phyloP scores from a whole-genome alignment of 805 yeast genomes.

The Schizosaccharomyces lindneri region DNA sequence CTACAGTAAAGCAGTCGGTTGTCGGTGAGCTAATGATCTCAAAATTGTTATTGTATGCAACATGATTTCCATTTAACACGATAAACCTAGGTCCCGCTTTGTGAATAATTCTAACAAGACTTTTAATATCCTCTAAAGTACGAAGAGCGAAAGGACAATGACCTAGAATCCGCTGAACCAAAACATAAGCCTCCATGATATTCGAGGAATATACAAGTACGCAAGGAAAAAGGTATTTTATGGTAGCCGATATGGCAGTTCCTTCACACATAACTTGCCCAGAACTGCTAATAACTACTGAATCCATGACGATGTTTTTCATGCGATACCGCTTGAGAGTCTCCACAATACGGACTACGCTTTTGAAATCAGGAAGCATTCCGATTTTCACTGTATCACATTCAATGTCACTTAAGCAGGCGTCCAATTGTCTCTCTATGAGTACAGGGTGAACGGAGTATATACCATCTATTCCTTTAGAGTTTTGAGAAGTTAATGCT shows the following conservation, averaged over 20 bases:
- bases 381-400: constrained; percentile 43
- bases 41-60: constrained; percentile 12
- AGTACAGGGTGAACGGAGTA: constrained; percentile 20
- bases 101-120: constrained; percentile 19
- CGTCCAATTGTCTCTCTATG: constrained; percentile 23
- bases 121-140: constrained; percentile 18
- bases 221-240: background rate
- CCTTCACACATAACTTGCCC: background rate
- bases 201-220: background rate
- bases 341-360: background rate
- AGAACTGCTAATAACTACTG: background rate
- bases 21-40: background rate
- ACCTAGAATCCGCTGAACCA: background rate
- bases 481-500: constrained; percentile 63
- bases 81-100: constrained; percentile 24
- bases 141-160: background rate
- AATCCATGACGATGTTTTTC: background rate
- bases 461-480: constrained; percentile 17
- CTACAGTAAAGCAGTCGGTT: constrained; percentile 18
- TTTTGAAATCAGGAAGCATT: background rate
- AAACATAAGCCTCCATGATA: background rate
- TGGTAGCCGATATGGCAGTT: background rate
- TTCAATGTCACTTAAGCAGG: constrained; percentile 34
- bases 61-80: constrained; percentile 69
- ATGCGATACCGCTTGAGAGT: background rate